Evolutionary conservation across 768 basidiomycete species (phyloP).

Genomic region (Suillus occidentalis): DNA sequence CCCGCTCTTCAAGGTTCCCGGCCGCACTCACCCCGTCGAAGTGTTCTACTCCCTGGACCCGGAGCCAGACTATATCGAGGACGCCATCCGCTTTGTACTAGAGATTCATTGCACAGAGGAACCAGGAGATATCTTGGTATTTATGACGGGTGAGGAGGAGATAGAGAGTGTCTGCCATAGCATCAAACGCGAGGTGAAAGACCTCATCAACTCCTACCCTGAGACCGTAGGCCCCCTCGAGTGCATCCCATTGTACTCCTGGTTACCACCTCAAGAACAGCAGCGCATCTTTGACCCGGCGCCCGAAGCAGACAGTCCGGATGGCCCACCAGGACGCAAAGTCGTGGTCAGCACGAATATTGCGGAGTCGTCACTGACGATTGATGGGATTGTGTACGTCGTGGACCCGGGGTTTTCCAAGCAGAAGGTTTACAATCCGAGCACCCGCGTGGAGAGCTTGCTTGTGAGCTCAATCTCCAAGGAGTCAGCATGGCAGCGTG

Average conservation of each 20-base stretch:
- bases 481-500: conserved; percentile 93
- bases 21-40: conserved; percentile 93
- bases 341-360: conserved; percentile 96
- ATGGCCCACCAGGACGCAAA: conserved; percentile 86
- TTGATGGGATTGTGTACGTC: conserved; percentile 99
- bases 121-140: conserved; percentile 88
- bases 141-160: conserved; percentile 98
- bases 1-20: conserved; percentile 88
- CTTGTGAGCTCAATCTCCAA: conserved; percentile 95
- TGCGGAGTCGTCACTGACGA: conserved; percentile 95
- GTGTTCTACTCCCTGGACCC: conserved; percentile 93
- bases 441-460: conserved; percentile 93
- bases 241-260: conserved; percentile 94
- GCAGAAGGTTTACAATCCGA: conserved; percentile 97
- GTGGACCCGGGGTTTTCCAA: conserved; percentile 98
- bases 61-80: conserved; percentile 95
- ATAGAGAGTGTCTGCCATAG: conserved; percentile 96
- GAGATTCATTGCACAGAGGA: conserved; percentile 98
- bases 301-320: conserved; percentile 58
- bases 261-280: conserved; percentile 91
- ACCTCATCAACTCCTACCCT: conserved; percentile 68
- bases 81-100: conserved; percentile 91
- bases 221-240: conserved; percentile 80
- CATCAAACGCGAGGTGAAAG: conserved; percentile 89
- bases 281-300: conserved; percentile 95